Percentiles rank a stretch among this genome's conserved stretches.
These are phyloP conservation scores for Cucurbita ficifolia DNA, from an alignment of 306 rosid species.

Conservation along the genomic window DNA sequence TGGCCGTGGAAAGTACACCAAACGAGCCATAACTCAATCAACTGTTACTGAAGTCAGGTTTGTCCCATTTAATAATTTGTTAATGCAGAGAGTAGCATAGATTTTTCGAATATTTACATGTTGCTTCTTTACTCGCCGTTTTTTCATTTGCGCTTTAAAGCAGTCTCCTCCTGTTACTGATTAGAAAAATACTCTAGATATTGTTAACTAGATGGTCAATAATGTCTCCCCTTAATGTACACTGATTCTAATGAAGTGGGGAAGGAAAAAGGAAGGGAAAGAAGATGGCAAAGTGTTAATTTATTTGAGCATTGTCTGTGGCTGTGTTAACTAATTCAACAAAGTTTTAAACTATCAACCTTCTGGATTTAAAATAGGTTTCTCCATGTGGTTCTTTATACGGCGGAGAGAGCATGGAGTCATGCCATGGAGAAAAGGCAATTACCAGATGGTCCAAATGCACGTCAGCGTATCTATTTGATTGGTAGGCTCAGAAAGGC, in stretches of 20 bases:
- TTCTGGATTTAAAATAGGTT: constrained; percentile 48
- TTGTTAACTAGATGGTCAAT: not conserved
- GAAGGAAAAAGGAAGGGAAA: not conserved
- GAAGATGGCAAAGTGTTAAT: not conserved
- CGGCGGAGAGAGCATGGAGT: constrained; percentile 98
- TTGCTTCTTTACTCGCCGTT: not conserved
- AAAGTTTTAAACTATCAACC: not conserved
- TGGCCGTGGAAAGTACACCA: constrained; percentile 84
- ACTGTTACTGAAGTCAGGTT: constrained; percentile 87
- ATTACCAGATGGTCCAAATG: constrained; percentile 85
- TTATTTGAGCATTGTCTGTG: not conserved
- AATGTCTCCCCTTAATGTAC: not conserved
- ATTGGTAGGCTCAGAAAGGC: constrained; percentile 98
- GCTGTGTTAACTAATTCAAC: not conserved
- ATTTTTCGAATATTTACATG: not conserved
- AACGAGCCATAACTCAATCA: constrained; percentile 52
- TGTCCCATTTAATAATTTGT: not conserved
- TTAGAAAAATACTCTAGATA: not conserved
- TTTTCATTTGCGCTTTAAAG: not conserved
- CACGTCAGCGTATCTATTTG: constrained; percentile 71
- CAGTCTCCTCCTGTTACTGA: not conserved
- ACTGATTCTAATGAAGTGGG: not conserved
- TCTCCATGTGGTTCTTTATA: constrained; percentile 76
- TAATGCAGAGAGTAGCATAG: not conserved
- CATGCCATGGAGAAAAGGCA: constrained; percentile 99